phyloP scores from a whole-genome alignment of 1,284 basidiomycete genomes.

The Fomitopsis betulina region DNA sequence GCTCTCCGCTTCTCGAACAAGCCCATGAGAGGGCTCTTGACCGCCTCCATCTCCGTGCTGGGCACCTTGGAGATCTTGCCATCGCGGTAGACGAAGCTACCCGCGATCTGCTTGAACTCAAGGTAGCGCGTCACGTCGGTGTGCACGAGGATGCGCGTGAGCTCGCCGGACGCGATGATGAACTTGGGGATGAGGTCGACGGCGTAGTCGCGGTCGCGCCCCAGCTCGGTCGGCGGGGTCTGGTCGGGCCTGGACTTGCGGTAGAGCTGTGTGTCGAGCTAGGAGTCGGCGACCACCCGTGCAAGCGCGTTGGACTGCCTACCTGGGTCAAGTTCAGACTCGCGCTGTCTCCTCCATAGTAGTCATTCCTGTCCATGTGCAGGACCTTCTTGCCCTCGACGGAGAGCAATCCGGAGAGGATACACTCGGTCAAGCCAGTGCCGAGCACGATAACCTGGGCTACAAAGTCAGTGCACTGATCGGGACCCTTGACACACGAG shows the following conservation, averaged over 20 bases:
- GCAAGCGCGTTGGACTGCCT: constrained; percentile 19
- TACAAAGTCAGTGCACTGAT: constrained; percentile 4
- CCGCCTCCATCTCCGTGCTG: constrained; percentile 96
- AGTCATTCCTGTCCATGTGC: constrained; percentile 99
- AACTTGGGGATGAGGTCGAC: constrained; percentile 95
- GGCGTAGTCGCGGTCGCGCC: constrained; percentile 93
- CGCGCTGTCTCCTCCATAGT: constrained; percentile 98
- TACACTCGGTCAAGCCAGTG: constrained; percentile 97
- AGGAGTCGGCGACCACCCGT: not conserved
- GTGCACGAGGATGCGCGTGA: constrained; percentile 98
- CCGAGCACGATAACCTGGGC: constrained; percentile 88
- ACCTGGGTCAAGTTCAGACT: constrained; percentile 97
- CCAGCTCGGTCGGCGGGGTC: constrained; percentile 71
- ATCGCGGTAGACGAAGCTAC: constrained; percentile 96
- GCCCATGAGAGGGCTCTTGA: constrained; percentile 94
- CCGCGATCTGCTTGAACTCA: constrained; percentile 99
- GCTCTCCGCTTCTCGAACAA: constrained; percentile 97
- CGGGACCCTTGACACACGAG: not conserved
- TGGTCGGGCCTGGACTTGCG: constrained; percentile 89
- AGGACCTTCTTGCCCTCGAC: constrained; percentile 99
- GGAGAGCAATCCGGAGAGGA: constrained; percentile 93
- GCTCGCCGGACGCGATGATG: constrained; percentile 97
- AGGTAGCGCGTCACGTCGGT: constrained; percentile 99
- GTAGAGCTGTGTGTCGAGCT: constrained; percentile 65
- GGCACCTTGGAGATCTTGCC: constrained; percentile 98